These are phyloP conservation scores for Straminergon stramineum DNA, from an alignment of 225 moss, liverwort and hornwort species.

Conservation along the genomic window DNA sequence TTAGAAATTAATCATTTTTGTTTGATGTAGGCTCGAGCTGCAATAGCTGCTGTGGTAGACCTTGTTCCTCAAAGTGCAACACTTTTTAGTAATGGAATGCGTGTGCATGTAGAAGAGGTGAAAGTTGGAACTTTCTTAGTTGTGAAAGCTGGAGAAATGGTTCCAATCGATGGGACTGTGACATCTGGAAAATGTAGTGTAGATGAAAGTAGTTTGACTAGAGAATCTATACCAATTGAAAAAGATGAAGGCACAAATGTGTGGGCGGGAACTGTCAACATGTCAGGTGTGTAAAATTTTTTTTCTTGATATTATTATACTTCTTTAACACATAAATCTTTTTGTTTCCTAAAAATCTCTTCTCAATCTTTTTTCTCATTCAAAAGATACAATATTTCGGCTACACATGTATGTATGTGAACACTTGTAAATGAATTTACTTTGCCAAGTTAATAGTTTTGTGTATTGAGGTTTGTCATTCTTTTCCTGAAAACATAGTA, in stretches of 20 bases:
- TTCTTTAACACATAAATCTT: neutral
- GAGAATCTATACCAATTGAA: conserved; percentile 38
- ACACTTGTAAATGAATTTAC: neutral
- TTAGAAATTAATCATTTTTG: neutral
- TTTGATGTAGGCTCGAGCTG: conserved; percentile 37
- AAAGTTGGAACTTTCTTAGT: conserved; percentile 24
- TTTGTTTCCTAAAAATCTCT: neutral
- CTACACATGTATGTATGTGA: neutral
- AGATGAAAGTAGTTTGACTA: conserved; percentile 46
- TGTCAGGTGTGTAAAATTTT: conserved; percentile 24
- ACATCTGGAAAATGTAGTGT: conserved; percentile 26
- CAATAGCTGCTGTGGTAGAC: conserved; percentile 32
- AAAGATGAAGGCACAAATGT: conserved; percentile 34
- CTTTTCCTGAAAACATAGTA: neutral
- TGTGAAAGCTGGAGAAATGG: conserved; percentile 41
- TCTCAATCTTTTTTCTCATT: neutral
- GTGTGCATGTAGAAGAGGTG: conserved; percentile 39
- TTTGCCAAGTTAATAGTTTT: neutral
- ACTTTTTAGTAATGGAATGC: conserved; percentile 22
- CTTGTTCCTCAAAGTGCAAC: conserved; percentile 39
- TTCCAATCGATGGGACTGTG: conserved; percentile 40
- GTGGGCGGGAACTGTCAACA: conserved; percentile 44
- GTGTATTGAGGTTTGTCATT: neutral
- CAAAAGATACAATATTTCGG: neutral
- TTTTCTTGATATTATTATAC: neutral